Evolutionary conservation across 2,329 filamentous ascomycete species (phyloP), one percentile per base, ranked within the genome.

Genomic region (Pezicula carpinea): DNA sequence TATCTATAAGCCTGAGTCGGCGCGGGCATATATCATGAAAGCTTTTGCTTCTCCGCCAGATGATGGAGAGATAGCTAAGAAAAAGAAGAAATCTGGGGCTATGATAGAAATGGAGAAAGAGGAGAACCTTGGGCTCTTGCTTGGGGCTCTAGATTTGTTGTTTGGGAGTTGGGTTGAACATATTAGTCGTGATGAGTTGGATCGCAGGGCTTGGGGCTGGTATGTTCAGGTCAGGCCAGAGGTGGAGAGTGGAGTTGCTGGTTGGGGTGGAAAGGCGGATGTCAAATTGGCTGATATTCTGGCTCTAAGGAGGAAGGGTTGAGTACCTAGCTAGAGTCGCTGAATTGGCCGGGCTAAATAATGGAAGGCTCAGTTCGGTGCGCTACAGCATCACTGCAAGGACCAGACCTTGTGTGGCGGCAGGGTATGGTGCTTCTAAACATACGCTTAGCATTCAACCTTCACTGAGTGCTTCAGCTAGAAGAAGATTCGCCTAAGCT

Each of bases 211-310:
- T 15, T 95, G 89, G 87, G 71, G 71, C 10, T 95, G 89, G 89
- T 95, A 95, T 65, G 72, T 85, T 2, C 75, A 78, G 18, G 80
- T 91, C 17, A 73, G 90, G 52, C 89, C 89, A 1, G 83, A 88
- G 17, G 85, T 95, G 2, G 82, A 87, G 49, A 68, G 74, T 47
- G 90, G 89, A 0, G 79, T 80, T 40, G 79, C 81, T 17, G 89
- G 90, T 2, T 95, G 89, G 89, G 89, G 89, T 22, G 86, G 85
- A 11, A 93, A 92, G 65, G 88, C 86, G 1, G 69, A 72, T 45
- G 71, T 95, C 22, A 81, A 73, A 55, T 63, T 95, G 31, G 69
- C 69, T 13, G 80, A 81, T 54, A 87, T 95, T 34, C 63, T 91
- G 53, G 73, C 74, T 7, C 59, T 88, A 52, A 73, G 77, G 48